Evolutionary conservation across 176 grass and related monocot species (phyloP).

Genomic region (Oryza glaberrima): DNA sequence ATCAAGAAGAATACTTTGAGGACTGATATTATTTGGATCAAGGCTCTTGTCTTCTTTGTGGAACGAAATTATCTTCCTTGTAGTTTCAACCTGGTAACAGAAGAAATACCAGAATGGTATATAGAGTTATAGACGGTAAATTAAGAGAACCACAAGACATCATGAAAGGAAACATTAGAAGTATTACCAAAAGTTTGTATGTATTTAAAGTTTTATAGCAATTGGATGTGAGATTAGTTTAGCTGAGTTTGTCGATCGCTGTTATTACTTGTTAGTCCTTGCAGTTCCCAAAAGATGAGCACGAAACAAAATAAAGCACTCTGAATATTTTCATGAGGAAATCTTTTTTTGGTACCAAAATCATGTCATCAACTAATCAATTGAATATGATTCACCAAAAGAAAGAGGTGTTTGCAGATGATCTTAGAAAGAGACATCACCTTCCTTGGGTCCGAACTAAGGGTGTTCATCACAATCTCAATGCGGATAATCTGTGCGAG

Average conservation of each 20-base stretch:
- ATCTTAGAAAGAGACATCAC: conserved; percentile 47
- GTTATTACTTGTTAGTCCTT: not conserved
- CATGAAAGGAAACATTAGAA: conserved; percentile 24
- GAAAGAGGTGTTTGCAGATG: not conserved
- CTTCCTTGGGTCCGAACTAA: conserved; percentile 90
- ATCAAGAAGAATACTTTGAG: conserved; percentile 96
- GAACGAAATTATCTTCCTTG: conserved; percentile 97
- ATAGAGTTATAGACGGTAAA: not conserved
- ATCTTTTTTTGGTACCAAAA: conserved; percentile 28
- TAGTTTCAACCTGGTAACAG: conserved; percentile 82
- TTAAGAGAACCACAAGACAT: conserved; percentile 29
- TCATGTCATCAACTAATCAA: conserved; percentile 24
- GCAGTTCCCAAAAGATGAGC: conserved; percentile 26
- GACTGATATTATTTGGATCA: conserved; percentile 70
- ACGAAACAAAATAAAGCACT: not conserved
- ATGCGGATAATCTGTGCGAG: conserved; percentile 94
- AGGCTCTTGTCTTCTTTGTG: conserved; percentile 97
- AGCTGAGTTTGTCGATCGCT: conserved; percentile 8
- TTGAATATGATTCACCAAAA: conserved; percentile 2
- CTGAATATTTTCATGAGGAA: conserved; percentile 30
- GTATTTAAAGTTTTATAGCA: conserved; percentile 39
- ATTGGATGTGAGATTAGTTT: conserved; percentile 18
- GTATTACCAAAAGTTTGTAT: not conserved
- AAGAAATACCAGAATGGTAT: conserved; percentile 40
- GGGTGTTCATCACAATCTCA: conserved; percentile 86